Evolutionary conservation across 768 basidiomycete genomes (phyloP).

Genomic region (Vararia minispora): DNA sequence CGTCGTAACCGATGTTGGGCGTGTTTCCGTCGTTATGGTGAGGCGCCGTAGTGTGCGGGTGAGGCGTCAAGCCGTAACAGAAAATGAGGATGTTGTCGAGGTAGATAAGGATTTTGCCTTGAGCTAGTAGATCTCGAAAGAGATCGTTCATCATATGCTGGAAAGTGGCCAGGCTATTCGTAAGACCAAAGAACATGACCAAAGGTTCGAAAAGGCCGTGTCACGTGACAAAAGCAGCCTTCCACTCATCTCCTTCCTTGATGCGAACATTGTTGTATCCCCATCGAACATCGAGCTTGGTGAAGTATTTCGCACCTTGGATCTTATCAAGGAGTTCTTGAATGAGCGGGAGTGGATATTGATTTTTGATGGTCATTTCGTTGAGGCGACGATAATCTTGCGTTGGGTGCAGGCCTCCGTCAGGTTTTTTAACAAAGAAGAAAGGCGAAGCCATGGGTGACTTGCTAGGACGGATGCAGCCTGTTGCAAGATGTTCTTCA

Average conservation of each 20-base stretch:
- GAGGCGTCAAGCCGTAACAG: no score
- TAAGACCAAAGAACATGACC: no score
- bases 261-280: slow-evolving; percentile 25
- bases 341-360: slow-evolving; percentile 24
- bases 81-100: no score
- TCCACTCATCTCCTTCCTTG: slow-evolving; percentile 18
- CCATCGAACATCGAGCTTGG: slow-evolving; percentile 20
- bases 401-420: slow-evolving; percentile 15
- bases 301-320: slow-evolving; percentile 16
- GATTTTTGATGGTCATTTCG: slow-evolving; percentile 23
- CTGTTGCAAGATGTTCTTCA: slow-evolving; percentile 14
- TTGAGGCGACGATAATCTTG: slow-evolving; percentile 23
- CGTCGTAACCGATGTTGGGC: no score
- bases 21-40: no score
- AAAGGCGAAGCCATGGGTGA: slow-evolving; percentile 17
- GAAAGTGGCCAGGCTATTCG: no score
- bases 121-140: no score
- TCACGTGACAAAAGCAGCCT: slow-evolving; percentile 19
- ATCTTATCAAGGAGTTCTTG: slow-evolving; percentile 17
- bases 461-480: slow-evolving; percentile 14
- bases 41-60: no score
- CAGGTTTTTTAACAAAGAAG: slow-evolving; percentile 22
- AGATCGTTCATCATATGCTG: no score
- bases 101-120: no score
- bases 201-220: neutral